These are phyloP conservation scores for Diaporthe velutina DNA, from an alignment of 2,329 filamentous ascomycete genomes.

Conservation along the genomic window DNA sequence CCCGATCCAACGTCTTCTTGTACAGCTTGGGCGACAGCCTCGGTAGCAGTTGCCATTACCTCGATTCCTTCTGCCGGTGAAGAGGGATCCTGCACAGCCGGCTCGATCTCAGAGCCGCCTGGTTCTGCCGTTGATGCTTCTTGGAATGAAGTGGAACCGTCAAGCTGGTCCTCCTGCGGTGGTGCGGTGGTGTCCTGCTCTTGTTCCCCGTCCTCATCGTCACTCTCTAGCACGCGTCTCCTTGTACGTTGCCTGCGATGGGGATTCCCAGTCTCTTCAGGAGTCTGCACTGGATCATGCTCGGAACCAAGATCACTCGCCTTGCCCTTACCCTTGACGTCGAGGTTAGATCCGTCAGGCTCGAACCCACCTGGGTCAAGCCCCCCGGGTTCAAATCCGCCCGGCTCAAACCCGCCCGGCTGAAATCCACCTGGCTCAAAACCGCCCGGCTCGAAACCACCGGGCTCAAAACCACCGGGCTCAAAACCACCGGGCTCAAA, in stretches of 20 bases:
- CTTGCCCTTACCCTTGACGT: conserved; percentile 19
- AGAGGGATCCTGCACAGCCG: conserved; percentile 7
- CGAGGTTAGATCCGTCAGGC: not conserved
- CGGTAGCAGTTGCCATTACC: too few species aligned
- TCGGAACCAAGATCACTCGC: not conserved
- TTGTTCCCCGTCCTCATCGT: conserved; percentile 8
- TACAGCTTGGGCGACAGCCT: not conserved
- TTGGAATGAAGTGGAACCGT: conserved; percentile 1
- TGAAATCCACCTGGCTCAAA: conserved; percentile 14
- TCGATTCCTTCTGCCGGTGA: not conserved
- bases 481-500: conserved; percentile 39
- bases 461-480: not conserved
- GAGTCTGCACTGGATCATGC: not conserved
- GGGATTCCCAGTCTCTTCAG: too few species aligned
- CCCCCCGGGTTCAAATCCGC: conserved; percentile 5
- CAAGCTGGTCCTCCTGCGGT: not conserved
- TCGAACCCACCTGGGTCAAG: conserved; percentile 13
- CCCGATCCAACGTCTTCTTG: not conserved
- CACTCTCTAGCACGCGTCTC: conserved; percentile 23
- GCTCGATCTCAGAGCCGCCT: conserved; percentile 37
- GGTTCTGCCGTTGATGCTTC: conserved; percentile 14
- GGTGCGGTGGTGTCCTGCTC: not conserved
- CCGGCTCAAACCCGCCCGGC: conserved; percentile 5
- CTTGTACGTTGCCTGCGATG: not conserved
- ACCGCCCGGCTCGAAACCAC: not conserved